Percentiles rank a stretch among this genome's conserved stretches.
Conservation (phyloP, 306 rosid genomes). For the Cicer judaicum region DNA sequence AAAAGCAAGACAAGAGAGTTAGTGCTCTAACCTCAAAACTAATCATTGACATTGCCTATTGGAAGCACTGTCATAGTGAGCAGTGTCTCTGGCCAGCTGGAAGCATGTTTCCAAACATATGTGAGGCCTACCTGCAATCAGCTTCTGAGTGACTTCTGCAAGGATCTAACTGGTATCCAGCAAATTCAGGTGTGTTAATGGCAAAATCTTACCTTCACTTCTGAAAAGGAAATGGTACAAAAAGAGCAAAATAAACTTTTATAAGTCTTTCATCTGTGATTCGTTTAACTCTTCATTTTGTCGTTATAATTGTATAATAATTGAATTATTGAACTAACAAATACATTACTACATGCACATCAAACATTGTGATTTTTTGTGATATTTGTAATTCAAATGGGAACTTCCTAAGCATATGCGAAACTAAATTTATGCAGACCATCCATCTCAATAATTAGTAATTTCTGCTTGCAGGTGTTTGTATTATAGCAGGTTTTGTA, state of each 20-base stretch:
- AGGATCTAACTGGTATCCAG: conserved; percentile 91
- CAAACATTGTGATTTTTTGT: conserved; percentile 29
- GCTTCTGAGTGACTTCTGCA: conserved; percentile 82
- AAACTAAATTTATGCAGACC: conserved; percentile 10
- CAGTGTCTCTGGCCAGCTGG: conserved; percentile 88
- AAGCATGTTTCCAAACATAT: conserved; percentile 91
- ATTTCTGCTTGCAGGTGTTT: conserved; percentile 17
- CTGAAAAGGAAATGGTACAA: conserved; percentile 17
- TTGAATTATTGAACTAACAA: neutral
- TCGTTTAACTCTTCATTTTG: conserved; percentile 7
- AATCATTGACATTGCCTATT: no score
- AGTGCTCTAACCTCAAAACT: no score
- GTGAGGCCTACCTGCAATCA: conserved; percentile 93
- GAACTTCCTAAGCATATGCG: conserved; percentile 9
- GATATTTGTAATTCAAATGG: conserved; percentile 13
- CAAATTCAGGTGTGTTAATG: conserved; percentile 83
- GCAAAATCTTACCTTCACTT: conserved; percentile 39
- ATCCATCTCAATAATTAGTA: conserved; percentile 18
- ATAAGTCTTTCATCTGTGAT: conserved; percentile 17
- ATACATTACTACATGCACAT: conserved; percentile 14
- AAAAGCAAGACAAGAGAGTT: no score
- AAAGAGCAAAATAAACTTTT: conserved; percentile 13
- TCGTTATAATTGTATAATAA: neutral
- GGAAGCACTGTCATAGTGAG: conserved; percentile 94
- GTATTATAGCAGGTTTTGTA: conserved; percentile 4